A percentile compares a stretch with the other conserved stretches of the same genome.
Conservation (phyloP, 192 early-diverging fungal species). For the Funneliformis mosseae region DNA sequence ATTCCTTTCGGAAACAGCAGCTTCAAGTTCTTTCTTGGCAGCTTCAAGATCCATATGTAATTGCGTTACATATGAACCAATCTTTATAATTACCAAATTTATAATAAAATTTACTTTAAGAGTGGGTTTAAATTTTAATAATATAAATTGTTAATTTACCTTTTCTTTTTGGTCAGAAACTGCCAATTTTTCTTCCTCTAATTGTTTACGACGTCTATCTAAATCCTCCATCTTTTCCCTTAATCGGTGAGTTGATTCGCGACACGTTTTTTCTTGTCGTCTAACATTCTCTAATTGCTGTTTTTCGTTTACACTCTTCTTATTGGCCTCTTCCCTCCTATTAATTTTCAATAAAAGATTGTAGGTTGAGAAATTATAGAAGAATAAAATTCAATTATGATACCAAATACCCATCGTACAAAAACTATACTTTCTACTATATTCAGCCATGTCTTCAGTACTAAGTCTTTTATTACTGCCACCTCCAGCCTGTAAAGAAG, state of each 20-base stretch:
- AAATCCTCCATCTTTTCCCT: conserved; percentile 58
- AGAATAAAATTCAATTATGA: not conserved
- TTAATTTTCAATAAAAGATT: not conserved
- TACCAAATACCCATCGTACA: not conserved
- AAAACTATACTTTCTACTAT: conserved; percentile 38
- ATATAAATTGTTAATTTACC: too few relatives aligned
- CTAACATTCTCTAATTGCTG: conserved; percentile 68
- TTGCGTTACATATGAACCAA: conserved; percentile 22
- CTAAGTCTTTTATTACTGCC: conserved; percentile 31
- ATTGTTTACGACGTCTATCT: conserved; percentile 47
- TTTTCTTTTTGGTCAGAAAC: conserved; percentile 45
- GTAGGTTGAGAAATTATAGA: not conserved
- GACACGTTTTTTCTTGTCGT: conserved; percentile 63
- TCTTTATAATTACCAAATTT: not conserved
- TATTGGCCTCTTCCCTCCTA: conserved; percentile 75
- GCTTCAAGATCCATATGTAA: conserved; percentile 39
- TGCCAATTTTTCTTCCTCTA: conserved; percentile 52
- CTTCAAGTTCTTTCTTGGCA: conserved; percentile 58
- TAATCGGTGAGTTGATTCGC: conserved; percentile 62
- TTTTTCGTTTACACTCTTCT: conserved; percentile 67
- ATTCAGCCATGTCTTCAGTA: conserved; percentile 37
- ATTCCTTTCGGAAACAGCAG: conserved; percentile 64
- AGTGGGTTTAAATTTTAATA: too few relatives aligned
- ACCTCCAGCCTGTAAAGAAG: conserved; percentile 23
- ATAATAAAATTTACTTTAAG: too few relatives aligned